Base-by-base conservation (phyloP, 164 flowering plant species). In the Aristolochia californica region DNA sequence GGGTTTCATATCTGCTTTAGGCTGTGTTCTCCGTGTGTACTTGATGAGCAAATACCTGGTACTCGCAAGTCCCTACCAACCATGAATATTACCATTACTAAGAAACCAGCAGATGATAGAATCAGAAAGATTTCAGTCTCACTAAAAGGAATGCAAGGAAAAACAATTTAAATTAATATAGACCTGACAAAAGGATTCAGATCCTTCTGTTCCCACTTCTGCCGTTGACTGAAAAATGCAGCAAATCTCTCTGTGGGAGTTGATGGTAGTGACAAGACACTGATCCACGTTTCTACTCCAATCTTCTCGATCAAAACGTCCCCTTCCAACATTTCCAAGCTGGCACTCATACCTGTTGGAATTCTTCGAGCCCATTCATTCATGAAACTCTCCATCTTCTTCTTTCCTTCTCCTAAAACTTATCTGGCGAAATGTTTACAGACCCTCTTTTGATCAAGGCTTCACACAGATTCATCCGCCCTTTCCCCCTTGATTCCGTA, bases 41-140 rank as follows among this genome's bases (percentile, higher is more conserved):
- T 93, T 89, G 59, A 89, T 88, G 27, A 93, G 91, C 74, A 93
- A 74, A 87, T 83, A 27, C 99, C 95, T 0, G 99, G 97, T 21
- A 93, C 94, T 23, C 61, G 72, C 45, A 93, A 66, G 70, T 93
- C 96, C 83, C 99, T 93, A 30, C 26, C 38, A 54, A 53, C 7
- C 14, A 28, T 4, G 26, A 14, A n/a, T 13, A 16, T 4, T 3
- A 10, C 14, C 30, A 24, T 5, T 16, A 24, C 2, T 28, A 30
- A 53, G 28, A 28, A 5, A 26, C 26, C 13, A 21, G 10, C 2
- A 25, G 20, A 15, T 16, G 43, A 52, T 0, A 27, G 48, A 24
- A 24, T 20, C 43, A 22, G n/a, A n/a, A 48, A 18, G 5, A 12
- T 8, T 21, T 21, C 53, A 34, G 40, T 47, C 4, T 12, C 5